Base-by-base conservation (phyloP, 179 eudicot genomes). In the Spinacia oleracea region DNA sequence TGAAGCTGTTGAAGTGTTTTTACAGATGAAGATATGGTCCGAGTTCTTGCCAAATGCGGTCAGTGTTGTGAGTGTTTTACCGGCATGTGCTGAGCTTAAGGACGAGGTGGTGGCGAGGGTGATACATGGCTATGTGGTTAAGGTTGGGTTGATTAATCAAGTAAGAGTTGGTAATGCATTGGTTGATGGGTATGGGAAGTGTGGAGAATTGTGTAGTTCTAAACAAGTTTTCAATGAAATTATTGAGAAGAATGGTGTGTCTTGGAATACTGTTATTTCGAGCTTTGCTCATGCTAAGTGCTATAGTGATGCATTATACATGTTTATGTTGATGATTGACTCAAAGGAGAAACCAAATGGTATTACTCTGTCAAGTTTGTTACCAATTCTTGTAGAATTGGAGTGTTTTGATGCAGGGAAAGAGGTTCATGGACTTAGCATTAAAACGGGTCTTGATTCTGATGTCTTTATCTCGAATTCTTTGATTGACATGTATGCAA, bases 141-240 rank as follows among this genome's bases (percentile, higher is more conserved):
- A 91, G 86, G 87, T 86, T 23, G 92, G 92, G 40, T 82, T 89
- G 73, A 68, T 84, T 77, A 40, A 66, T 80, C 77, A 81, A 58
- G 83, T 84, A 55, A 86, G 80, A 27, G 75, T 92, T 55, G 77
- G 86, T 10, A 92, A 88, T 85, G 88, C 92, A 0, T 75, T 92
- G 78, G 74, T 89, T 73, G 92, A 90, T 82, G 89, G 82, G 23
- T 92, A 92, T 82, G 97, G 90, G n/a, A 92, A 92, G 79, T 91
- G 91, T 48, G 84, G 89, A 53, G 74, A 83, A 66, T 69, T 84
- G 45, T 72, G 63, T 66, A 59, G 80, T 58, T 73, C 84, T 66
- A 45, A 31, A 48, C 79, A 80, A 69, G 83, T 85, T 63, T 90
- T 92, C 15, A 78, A 82, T 78, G 93, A 86, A 70, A 85, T 82